Evolutionary conservation across 2,329 filamentous ascomycete genomes (phyloP), one percentile per base, ranked within the genome.

Genomic region (Aspergillus candidus): DNA sequence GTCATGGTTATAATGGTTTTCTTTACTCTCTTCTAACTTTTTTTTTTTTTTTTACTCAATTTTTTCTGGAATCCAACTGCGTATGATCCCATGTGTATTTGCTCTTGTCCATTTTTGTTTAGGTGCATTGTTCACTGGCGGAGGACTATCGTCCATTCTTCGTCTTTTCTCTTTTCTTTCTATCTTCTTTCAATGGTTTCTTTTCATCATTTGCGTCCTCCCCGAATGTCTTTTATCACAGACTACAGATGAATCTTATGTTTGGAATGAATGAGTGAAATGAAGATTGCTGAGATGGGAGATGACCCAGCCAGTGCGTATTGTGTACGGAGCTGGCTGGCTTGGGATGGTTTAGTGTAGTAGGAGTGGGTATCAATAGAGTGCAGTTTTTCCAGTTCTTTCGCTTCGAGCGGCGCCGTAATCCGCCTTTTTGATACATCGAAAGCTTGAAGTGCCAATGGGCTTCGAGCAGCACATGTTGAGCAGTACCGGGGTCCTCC

Each of bases 1-100:
- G 46, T 43, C 43, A 49, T 45, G 47, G 44, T 50, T 53, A 50
- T 52, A 47, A 48, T 52, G 52, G 53, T 59, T 52, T 53, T 54
- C 54, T 52, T 56, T 53, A 49, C 39, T 53, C 22, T 27, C 22
- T 27, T 27, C 51, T 47, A 48, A 50, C 49, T 47, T 38, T 45
- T 49, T 44, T 42, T 49, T 47, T 35, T 29, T 43, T 47, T 43
- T 42, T 48, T 45, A 50, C 51, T 44, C 46, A 51, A 51, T 53
- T 59, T 52, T 48, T 46, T 51, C 52, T 59, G 50, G 49, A 50
- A 50, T 51, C 44, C 49, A 44, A 42, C 47, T 47, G 34, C 53
- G 46, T 51, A 53, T 49, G 49, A 55, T 49, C 40, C 46, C 44
- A 44, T 47, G 35, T 54, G 46, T 36, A 48, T 38, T 46, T 48